Base-by-base conservation (phyloP, 83 land plant species). In the Diphasiastrum complanatum region DNA sequence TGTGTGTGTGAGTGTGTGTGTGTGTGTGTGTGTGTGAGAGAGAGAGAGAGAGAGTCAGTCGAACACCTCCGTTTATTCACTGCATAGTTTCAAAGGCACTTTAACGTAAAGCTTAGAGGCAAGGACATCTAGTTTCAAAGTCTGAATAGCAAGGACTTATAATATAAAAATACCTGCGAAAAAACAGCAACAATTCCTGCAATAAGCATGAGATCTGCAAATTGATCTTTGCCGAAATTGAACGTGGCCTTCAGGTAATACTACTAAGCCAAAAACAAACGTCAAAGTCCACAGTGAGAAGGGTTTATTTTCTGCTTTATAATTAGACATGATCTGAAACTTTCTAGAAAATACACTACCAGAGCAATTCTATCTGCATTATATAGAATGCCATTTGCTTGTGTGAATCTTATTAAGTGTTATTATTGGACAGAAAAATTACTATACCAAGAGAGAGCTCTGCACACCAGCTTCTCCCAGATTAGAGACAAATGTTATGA, bases 201-300 rank as follows among this genome's bases (percentile, higher is more conserved):
- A 45, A 89, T 75, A 12, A 85, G 72, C 72, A 82, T 46, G 3
- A 89, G 45, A 48, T 89, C 84, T 53, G 95, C 91, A 79, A 59
- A 89, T 63, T 89, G 87, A 63, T 83, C 65, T 47, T 89, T 89
- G 61, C 61, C 72, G 71, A 83, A 89, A 62, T 72, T 79, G 58
- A 85, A 89, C 20, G 52, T 70, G 6, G 95, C 95, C 60, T 80
- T 89, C 14, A 89, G 58, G 35, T 63, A 89, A 64, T 85, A 89
- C 95, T 89, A 76, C 83, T 79, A 2, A 10, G 30, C 41, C 10
- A 65, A 8, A 69, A 33, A 57, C 18, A 54, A 8, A 31, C 64
- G 4, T 46, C n/a, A n/a, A n/a, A n/a, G 53, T 18, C 23, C 19
- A 50, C 12, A 50, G 25, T 10, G 19, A 16, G 16, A 50, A 23